These are phyloP conservation scores for Cercospora nicotianae DNA, from an alignment of 2,329 filamentous ascomycete genomes.

Conservation along the genomic window DNA sequence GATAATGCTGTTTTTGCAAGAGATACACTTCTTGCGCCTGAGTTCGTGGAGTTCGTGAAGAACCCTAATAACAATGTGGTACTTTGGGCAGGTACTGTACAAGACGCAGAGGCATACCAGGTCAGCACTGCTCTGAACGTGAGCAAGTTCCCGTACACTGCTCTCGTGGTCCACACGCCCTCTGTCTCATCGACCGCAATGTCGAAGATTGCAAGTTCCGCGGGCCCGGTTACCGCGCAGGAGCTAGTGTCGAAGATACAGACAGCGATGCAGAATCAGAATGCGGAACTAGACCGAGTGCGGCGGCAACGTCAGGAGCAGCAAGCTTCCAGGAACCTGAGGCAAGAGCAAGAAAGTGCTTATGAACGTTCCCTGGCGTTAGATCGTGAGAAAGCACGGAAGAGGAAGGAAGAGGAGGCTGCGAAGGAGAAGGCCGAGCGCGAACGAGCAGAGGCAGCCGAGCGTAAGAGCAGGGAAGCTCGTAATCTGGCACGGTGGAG, in stretches of 20 bases:
- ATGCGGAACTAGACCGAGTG: slow-evolving; percentile 70
- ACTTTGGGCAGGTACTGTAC: slow-evolving; percentile 88
- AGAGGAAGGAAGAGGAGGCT: slow-evolving; percentile 73
- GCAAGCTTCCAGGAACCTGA: slow-evolving; percentile 74
- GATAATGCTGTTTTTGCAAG: slow-evolving; percentile 79
- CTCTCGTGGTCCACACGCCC: slow-evolving; percentile 82
- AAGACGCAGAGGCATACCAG: slow-evolving; percentile 92
- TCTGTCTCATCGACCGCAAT: slow-evolving; percentile 81
- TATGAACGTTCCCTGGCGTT: slow-evolving; percentile 89
- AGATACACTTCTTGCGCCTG: slow-evolving; percentile 75
- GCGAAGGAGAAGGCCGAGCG: slow-evolving; percentile 61
- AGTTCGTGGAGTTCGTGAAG: slow-evolving; percentile 72
- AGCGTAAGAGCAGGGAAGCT: slow-evolving; percentile 59
- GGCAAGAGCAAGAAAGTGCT: slow-evolving; percentile 87
- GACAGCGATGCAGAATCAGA: slow-evolving; percentile 70
- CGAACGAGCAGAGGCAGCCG: slow-evolving; percentile 64
- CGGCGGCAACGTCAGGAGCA: slow-evolving; percentile 77
- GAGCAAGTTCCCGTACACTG: slow-evolving; percentile 90
- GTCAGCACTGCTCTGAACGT: slow-evolving; percentile 83
- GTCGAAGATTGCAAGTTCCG: slow-evolving; percentile 80
- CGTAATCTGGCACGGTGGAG: slow-evolving; percentile 70
- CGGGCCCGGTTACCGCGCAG: slow-evolving; percentile 67
- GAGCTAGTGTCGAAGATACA: slow-evolving; percentile 77
- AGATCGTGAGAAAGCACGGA: slow-evolving; percentile 79
- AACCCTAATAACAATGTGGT: slow-evolving; percentile 76